Percentiles rank a stretch among this genome's conserved stretches.
phyloP scores from a whole-genome alignment of 352 stramenopile genomes.

The Globisporangium barbulae region DNA sequence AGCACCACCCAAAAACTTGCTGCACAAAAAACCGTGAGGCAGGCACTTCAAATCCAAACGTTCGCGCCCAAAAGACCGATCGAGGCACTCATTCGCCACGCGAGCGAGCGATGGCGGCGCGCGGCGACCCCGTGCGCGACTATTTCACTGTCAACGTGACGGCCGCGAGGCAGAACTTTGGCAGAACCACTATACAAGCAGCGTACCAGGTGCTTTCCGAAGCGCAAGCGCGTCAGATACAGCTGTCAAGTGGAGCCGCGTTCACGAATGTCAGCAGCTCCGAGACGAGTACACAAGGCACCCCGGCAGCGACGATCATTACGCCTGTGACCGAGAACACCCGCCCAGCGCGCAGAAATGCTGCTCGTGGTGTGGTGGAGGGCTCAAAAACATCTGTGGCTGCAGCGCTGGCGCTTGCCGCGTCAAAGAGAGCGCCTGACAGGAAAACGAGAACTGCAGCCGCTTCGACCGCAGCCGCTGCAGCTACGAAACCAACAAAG shows the following conservation, averaged over 20 bases:
- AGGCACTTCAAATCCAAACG: conserved; percentile 5
- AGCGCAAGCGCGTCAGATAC: neutral
- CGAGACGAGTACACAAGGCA: neutral
- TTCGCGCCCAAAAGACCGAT: neutral
- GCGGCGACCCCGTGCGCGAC: conserved; percentile 17
- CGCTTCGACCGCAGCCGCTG: neutral
- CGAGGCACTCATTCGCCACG: neutral
- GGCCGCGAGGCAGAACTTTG: neutral
- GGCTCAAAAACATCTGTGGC: neutral
- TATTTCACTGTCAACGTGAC: conserved; percentile 12
- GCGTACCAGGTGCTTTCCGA: neutral
- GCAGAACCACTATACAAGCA: neutral
- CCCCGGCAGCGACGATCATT: neutral
- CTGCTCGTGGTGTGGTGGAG: neutral
- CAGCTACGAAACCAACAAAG: neutral
- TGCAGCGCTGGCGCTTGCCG: neutral
- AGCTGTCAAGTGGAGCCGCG: neutral
- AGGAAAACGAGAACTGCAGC: neutral
- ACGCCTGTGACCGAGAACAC: neutral
- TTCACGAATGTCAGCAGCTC: neutral
- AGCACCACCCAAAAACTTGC: too few species aligned
- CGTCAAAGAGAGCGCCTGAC: neutral
- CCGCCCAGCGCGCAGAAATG: neutral
- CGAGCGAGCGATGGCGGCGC: neutral
- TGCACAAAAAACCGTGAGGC: neutral